Evolutionary conservation across 2,329 filamentous ascomycete species (phyloP).

Genomic region (Helminthosporium solani): DNA sequence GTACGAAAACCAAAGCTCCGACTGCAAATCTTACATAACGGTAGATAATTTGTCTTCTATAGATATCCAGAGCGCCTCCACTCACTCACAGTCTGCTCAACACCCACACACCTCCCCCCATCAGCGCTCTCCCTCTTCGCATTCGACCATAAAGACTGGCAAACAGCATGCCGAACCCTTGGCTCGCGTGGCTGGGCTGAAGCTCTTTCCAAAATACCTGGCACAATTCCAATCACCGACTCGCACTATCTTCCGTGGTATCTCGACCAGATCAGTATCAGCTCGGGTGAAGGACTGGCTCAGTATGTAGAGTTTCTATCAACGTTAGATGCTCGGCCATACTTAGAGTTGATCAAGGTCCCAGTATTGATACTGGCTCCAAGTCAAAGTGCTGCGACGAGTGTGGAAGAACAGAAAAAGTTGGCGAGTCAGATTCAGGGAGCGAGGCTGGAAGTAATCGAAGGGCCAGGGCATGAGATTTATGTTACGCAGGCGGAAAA

Average conservation of each 20-base stretch:
- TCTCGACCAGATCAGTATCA: constrained; percentile 27
- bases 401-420: constrained; percentile 28
- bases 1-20: no score
- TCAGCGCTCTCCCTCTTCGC: constrained; percentile 34
- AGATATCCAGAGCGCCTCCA: constrained; percentile 30
- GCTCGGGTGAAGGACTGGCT: constrained; percentile 33
- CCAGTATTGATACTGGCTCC: constrained; percentile 39
- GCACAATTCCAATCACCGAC: constrained; percentile 31
- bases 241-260: constrained; percentile 36
- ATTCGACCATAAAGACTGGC: constrained; percentile 29
- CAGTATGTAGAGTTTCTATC: constrained; percentile 39
- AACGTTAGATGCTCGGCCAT: constrained; percentile 33
- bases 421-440: constrained; percentile 18
- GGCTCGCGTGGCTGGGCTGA: constrained; percentile 38
- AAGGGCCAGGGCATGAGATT: constrained; percentile 40
- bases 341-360: constrained; percentile 26
- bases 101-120: constrained; percentile 30
- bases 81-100: constrained; percentile 35
- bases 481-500: constrained; percentile 31
- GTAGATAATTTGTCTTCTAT: not conserved
- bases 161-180: constrained; percentile 29
- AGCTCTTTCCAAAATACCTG: constrained; percentile 28
- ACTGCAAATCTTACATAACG: no score
- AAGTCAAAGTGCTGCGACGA: constrained; percentile 34
- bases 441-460: constrained; percentile 26